Conservation (phyloP, 108 stramenopile genomes). For the Nannochloropsis salina region DNA sequence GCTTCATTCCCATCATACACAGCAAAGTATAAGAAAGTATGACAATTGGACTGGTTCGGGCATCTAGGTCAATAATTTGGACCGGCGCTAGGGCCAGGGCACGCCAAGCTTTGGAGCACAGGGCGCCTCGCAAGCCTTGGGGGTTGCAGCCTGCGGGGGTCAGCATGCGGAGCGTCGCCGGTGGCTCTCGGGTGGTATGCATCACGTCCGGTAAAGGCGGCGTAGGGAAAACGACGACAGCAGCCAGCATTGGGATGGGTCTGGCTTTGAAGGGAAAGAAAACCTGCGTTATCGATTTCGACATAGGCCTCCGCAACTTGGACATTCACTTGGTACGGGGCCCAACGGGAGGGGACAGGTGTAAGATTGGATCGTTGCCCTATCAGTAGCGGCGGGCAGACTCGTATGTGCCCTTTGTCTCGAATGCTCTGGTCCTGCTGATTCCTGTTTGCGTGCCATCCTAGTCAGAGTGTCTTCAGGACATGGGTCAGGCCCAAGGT, state of each 20-base stretch:
- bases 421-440: no score
- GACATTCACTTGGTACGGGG: slow-evolving; percentile 58
- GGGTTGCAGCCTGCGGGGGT: background rate
- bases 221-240: slow-evolving; percentile 64
- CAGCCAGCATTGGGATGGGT: slow-evolving; percentile 51
- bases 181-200: slow-evolving; percentile 54
- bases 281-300: slow-evolving; percentile 64
- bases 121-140: background rate
- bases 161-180: slow-evolving; percentile 31
- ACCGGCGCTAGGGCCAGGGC: background rate
- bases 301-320: slow-evolving; percentile 63
- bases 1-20: no score
- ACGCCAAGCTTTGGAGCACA: background rate
- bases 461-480: no score
- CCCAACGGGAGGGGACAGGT: background rate
- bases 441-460: no score
- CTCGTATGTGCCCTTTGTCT: no score
- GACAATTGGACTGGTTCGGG: no score
- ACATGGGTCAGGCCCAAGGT: no score
- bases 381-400: background rate
- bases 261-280: slow-evolving; percentile 48
- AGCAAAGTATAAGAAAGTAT: no score
- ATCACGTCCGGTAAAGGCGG: slow-evolving; percentile 67
- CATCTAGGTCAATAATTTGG: no score
- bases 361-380: background rate